Evolutionary conservation across 495 filamentous ascomycete species (phyloP).

Genomic region (Podospora tetraspora): DNA sequence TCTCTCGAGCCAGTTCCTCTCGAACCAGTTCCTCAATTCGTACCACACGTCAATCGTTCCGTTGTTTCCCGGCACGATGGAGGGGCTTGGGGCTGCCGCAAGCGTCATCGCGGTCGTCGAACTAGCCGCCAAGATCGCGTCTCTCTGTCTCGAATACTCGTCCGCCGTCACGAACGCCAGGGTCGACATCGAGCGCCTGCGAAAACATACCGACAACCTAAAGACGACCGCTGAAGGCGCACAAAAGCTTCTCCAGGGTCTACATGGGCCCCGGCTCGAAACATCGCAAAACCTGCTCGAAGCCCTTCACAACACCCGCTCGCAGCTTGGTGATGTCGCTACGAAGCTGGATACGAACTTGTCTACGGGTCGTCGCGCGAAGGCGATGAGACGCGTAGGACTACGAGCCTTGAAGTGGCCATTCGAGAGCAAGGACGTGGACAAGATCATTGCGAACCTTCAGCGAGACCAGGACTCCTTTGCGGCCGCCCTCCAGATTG

Average conservation of each 20-base stretch:
- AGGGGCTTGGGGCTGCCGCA: conserved; percentile 19
- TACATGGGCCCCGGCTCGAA: conserved; percentile 9
- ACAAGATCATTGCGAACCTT: conserved; percentile 32
- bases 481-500: no score
- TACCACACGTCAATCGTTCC: neutral
- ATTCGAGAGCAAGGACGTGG: conserved; percentile 36
- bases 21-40: neutral
- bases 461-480: conserved; percentile 31
- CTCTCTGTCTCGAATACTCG: conserved; percentile 31
- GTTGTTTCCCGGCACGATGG: conserved; percentile 4
- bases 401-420: conserved; percentile 41
- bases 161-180: no score
- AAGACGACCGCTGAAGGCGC: conserved; percentile 3
- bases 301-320: conserved; percentile 25
- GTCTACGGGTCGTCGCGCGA: conserved; percentile 23
- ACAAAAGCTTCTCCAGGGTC: conserved; percentile 14
- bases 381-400: conserved; percentile 29
- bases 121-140: conserved; percentile 26
- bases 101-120: conserved; percentile 37
- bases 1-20: neutral
- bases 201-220: conserved; percentile 26
- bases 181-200: conserved; percentile 32
- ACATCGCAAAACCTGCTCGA: conserved; percentile 12
- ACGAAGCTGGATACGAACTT: conserved; percentile 30
- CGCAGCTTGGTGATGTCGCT: conserved; percentile 21